A percentile compares a stretch with the other conserved stretches of the same genome.
These are phyloP conservation scores for Verticillium nonalfalfae DNA, from an alignment of 2,329 filamentous ascomycete genomes.

Conservation along the genomic window DNA sequence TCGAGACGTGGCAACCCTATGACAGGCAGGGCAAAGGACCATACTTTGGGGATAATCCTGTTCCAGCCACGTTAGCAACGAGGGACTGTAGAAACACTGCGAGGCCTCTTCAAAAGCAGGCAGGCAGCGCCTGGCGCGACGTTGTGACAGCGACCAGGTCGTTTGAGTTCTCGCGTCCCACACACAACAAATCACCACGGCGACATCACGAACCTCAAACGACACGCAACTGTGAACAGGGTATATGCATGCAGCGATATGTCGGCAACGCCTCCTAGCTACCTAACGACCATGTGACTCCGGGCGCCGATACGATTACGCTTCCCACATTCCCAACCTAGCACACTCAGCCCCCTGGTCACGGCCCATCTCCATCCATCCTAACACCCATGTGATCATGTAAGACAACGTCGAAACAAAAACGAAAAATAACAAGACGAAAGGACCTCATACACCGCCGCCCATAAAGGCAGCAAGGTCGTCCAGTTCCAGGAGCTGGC, in stretches of 20 bases:
- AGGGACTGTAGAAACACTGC: too few species aligned
- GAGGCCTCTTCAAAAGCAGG: too few species aligned
- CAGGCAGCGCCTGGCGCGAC: too few species aligned
- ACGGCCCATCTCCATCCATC: not conserved
- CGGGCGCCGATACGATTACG: not conserved
- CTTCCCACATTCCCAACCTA: not conserved
- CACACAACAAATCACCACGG: not conserved
- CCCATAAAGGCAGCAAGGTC: constrained; percentile 59
- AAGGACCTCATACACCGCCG: constrained; percentile 41
- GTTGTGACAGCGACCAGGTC: too few species aligned
- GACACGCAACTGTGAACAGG: not conserved
- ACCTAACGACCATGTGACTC: not conserved
- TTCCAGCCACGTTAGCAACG: too few species aligned
- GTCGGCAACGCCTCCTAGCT: not conserved
- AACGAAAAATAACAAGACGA: not conserved
- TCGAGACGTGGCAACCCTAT: too few species aligned
- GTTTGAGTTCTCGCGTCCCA: too few species aligned
- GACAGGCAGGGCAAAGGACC: too few species aligned
- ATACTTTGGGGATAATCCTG: too few species aligned
- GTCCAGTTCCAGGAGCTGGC: constrained; percentile 53
- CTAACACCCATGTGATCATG: not conserved
- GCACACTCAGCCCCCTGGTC: not conserved
- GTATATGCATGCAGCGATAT: not conserved
- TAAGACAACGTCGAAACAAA: not conserved
- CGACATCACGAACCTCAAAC: not conserved